phyloP scores from a whole-genome alignment of 2,329 filamentous ascomycete genomes.

The Diaporthe sp. region DNA sequence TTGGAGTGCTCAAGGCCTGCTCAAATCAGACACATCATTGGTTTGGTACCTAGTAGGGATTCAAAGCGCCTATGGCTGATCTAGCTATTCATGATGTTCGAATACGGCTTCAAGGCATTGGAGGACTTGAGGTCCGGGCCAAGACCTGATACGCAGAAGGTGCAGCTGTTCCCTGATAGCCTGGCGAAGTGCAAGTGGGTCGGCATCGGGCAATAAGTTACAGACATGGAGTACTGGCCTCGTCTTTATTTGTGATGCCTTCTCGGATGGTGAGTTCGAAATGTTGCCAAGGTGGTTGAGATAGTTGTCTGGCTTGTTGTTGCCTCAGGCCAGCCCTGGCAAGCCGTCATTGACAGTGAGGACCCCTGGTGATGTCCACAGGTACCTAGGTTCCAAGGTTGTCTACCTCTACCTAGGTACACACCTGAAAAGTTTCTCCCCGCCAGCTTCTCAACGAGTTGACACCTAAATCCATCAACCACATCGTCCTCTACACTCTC shows the following conservation, averaged over 20 bases:
- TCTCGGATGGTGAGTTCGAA: neutral
- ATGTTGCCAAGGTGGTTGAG: neutral
- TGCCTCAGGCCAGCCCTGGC: constrained; percentile 24
- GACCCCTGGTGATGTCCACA: constrained; percentile 31
- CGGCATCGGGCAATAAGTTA: neutral
- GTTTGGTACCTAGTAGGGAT: neutral
- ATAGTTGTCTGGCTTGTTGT: neutral
- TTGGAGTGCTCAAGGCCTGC: neutral
- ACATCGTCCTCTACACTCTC: neutral
- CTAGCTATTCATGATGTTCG: neutral
- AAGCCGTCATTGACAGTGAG: constrained; percentile 9
- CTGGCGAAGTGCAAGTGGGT: neutral
- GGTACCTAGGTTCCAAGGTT: too few relatives aligned
- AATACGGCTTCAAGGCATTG: too few relatives aligned
- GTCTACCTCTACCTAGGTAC: too few relatives aligned
- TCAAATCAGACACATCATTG: neutral
- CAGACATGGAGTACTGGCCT: neutral
- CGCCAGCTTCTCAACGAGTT: neutral
- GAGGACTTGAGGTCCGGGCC: neutral
- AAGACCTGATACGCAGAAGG: neutral
- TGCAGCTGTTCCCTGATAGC: neutral
- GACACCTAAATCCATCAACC: neutral
- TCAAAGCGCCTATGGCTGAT: neutral
- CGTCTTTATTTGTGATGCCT: neutral
- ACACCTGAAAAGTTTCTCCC: constrained; percentile 34